Conservation (phyloP, 108 stramenopile species). For the Fistulifera pelliculosa region DNA sequence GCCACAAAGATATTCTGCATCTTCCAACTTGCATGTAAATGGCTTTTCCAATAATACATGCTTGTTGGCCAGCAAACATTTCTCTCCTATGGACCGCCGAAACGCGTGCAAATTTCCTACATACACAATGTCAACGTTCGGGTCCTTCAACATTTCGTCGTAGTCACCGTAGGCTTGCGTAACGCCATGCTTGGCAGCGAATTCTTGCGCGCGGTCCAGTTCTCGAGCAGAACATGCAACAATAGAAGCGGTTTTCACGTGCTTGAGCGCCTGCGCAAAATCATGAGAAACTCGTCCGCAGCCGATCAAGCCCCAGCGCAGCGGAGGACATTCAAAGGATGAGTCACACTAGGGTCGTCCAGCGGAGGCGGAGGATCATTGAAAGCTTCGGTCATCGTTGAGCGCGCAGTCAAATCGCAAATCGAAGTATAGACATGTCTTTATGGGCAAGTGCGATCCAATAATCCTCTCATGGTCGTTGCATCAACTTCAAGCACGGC, state of each 20-base stretch:
- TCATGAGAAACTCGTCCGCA: slow-evolving; percentile 60
- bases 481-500: too few relatives aligned
- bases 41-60: slow-evolving; percentile 80
- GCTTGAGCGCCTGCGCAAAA: slow-evolving; percentile 47
- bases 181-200: slow-evolving; percentile 55
- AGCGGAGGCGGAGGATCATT: slow-evolving; percentile 34
- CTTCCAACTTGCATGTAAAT: slow-evolving; percentile 50
- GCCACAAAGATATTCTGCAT: slow-evolving; percentile 49
- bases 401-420: too few relatives aligned
- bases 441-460: too few relatives aligned
- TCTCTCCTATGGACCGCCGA: slow-evolving; percentile 38
- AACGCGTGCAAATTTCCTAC: slow-evolving; percentile 48
- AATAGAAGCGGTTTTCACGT: slow-evolving; percentile 34
- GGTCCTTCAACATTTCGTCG: slow-evolving; percentile 52
- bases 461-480: too few relatives aligned
- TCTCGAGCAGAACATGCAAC: slow-evolving; percentile 44
- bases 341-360: slow-evolving; percentile 26
- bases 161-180: slow-evolving; percentile 47
- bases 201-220: slow-evolving; percentile 27
- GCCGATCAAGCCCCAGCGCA: slow-evolving; percentile 68
- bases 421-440: too few relatives aligned
- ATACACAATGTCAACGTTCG: slow-evolving; percentile 48
- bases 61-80: slow-evolving; percentile 42
- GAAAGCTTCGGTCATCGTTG: too few relatives aligned
- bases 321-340: slow-evolving; percentile 45